Evolutionary conservation across 192 early-diverging fungal genomes (phyloP).

Genomic region (Glomus cerebriforme): DNA sequence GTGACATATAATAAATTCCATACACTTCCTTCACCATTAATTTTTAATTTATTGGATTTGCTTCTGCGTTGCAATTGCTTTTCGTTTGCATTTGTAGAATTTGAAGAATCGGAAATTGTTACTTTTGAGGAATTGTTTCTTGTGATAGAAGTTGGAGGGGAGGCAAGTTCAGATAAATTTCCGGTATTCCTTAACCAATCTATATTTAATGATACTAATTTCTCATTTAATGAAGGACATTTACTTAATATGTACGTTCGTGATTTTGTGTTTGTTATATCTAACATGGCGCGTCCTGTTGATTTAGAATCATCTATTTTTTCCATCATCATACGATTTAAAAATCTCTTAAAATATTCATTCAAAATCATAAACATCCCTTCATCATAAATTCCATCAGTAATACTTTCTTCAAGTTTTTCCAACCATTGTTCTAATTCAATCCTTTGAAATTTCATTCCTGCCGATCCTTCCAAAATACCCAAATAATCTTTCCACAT

Average conservation of each 20-base stretch:
- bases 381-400: not conserved
- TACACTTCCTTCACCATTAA: not conserved
- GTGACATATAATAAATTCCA: not conserved
- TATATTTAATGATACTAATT: conserved; percentile 3
- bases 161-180: not conserved
- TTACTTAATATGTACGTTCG: not conserved
- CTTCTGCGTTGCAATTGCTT: not conserved
- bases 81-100: too few species aligned
- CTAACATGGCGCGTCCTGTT: not conserved
- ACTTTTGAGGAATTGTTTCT: too few species aligned
- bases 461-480: not conserved
- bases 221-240: not conserved
- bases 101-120: too few species aligned
- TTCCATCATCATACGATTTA: not conserved
- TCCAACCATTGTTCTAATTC: not conserved
- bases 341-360: not conserved
- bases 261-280: conserved; percentile 15
- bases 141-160: not conserved
- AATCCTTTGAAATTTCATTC: conserved; percentile 13
- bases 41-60: not conserved
- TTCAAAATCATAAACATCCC: not conserved
- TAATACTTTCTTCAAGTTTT: not conserved
- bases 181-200: conserved; percentile 19
- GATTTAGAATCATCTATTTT: too few species aligned
- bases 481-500: conserved; percentile 10